Conservation (phyloP, 768 basidiomycete species). For the Floccularia luteovirens region DNA sequence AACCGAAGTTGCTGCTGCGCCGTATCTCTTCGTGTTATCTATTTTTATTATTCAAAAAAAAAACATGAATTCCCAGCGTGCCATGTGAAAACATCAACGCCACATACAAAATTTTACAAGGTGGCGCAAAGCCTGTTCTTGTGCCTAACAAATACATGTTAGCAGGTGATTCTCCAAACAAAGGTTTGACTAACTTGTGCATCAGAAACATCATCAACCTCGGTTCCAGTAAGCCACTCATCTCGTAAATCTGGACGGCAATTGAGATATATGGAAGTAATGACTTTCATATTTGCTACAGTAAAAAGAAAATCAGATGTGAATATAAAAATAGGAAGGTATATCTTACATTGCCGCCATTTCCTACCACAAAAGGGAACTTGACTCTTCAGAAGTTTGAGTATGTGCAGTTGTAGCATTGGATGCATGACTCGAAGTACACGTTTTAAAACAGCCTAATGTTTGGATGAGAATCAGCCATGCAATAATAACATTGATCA, state of each 20-base stretch:
- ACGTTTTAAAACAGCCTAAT: slow-evolving; percentile 89
- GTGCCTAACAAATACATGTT: slow-evolving; percentile 46
- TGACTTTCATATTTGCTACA: slow-evolving; percentile 98
- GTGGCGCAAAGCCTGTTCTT: slow-evolving; percentile 90
- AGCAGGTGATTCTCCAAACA: neutral
- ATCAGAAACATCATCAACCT: slow-evolving; percentile 88
- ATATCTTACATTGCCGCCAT: slow-evolving; percentile 85
- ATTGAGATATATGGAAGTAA: slow-evolving; percentile 96
- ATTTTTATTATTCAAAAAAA: slow-evolving; percentile 4
- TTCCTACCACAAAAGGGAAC: slow-evolving; percentile 97
- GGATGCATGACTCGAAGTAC: slow-evolving; percentile 92
- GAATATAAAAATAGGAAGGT: slow-evolving; percentile 3
- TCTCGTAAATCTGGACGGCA: slow-evolving; percentile 95
- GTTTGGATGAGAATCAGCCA: neutral
- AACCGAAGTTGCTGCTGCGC: slow-evolving; percentile 42
- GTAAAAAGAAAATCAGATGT: slow-evolving; percentile 4
- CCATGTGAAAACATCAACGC: no score
- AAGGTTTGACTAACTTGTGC: slow-evolving; percentile 54
- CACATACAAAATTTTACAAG: slow-evolving; percentile 93
- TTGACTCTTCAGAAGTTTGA: slow-evolving; percentile 98
- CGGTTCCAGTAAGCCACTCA: slow-evolving; percentile 93
- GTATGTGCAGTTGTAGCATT: slow-evolving; percentile 85
- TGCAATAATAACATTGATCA: neutral
- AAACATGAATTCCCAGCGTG: no score
- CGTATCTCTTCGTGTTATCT: slow-evolving; percentile 93